Conservation (phyloP, 2,329 filamentous ascomycete species). For the Exophiala xenobiotica region DNA sequence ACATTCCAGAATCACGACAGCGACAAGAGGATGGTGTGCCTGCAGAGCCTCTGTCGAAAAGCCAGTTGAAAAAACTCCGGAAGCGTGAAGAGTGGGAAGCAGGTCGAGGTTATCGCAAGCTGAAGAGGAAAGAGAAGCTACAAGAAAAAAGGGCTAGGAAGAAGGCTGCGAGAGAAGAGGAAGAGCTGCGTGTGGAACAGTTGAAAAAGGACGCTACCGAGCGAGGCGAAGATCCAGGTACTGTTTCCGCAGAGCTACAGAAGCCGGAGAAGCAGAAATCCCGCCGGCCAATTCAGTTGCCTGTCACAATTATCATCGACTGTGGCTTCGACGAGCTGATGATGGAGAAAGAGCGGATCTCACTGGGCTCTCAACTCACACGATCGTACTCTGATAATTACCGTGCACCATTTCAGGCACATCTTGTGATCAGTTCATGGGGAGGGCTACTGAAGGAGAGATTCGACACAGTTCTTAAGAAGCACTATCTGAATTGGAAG, state of each 20-base stretch:
- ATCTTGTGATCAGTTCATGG: slow-evolving; percentile 77
- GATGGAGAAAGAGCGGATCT: slow-evolving; percentile 80
- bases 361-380: slow-evolving; percentile 79
- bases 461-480: slow-evolving; percentile 72
- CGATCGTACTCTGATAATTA: slow-evolving; percentile 87
- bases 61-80: slow-evolving; percentile 75
- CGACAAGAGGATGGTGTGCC: slow-evolving; percentile 7
- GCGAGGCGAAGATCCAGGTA: slow-evolving; percentile 18
- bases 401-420: slow-evolving; percentile 63
- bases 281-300: slow-evolving; percentile 57
- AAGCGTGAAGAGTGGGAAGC: slow-evolving; percentile 75
- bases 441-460: slow-evolving; percentile 73
- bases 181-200: slow-evolving; percentile 30
- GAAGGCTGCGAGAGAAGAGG: slow-evolving; percentile 39
- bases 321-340: slow-evolving; percentile 91
- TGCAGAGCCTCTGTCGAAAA: slow-evolving; percentile 67
- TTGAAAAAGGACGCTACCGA: slow-evolving; percentile 25
- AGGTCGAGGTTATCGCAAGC: slow-evolving; percentile 59
- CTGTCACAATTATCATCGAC: slow-evolving; percentile 80
- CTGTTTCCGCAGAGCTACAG: slow-evolving; percentile 15
- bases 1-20: slow-evolving; percentile 3
- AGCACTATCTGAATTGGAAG: slow-evolving; percentile 76
- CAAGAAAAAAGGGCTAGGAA: slow-evolving; percentile 54
- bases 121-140: slow-evolving; percentile 58
- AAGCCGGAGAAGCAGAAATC: slow-evolving; percentile 33